Base-by-base conservation (phyloP, 768 basidiomycete species). In the Gloeopeniophorella convolvens region DNA sequence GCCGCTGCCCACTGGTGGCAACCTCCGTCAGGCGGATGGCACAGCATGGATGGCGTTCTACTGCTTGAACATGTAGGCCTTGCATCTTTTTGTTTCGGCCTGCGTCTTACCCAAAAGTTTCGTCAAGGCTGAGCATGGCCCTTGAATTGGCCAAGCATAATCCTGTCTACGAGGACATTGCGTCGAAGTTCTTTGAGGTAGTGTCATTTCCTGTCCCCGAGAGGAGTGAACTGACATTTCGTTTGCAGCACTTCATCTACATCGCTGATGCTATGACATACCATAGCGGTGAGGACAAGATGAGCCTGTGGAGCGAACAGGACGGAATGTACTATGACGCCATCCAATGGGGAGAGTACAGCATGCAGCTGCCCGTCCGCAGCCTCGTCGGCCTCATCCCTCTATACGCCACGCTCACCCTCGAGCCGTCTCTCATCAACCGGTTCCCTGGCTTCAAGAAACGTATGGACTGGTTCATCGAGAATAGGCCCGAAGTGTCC, bases 11-110 rank as follows among this genome's bases (percentile, higher is more conserved):
- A 97, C 94, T 5, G 95, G 95, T 28, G 96, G 96, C 8, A 79
- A 71, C 15, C 73, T 99, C 51, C 92, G 95, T 46, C 96, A 99
- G 69, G 93, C 96, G 7, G 96, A 99, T 64, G 95, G 95, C 8
- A 99, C 96, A 5, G 91, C 95, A 0, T 99, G 96, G 96, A 99
- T 99, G 96, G 96, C 93, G 27, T 99, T 98, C 72, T 99, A 95
- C 68, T 92, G 85, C 59, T 68, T 98, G 50, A 96, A 96, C 63
- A 98, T 98, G 96, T 89, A 53, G 59, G 80, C 60, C n/a, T 24
- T 8, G 3, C 28, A 31, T 35, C 43, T 26, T 30, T 51, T 11
- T 9, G 12, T 27, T 11, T 34, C 24, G n/a, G 16, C 34, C 16
- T 40, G 35, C 21, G 13, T 48, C 33, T 43, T 31, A 16, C 55